Conservation (phyloP, 108 stramenopile species). For the Fragilariopsis cylindrus region DNA sequence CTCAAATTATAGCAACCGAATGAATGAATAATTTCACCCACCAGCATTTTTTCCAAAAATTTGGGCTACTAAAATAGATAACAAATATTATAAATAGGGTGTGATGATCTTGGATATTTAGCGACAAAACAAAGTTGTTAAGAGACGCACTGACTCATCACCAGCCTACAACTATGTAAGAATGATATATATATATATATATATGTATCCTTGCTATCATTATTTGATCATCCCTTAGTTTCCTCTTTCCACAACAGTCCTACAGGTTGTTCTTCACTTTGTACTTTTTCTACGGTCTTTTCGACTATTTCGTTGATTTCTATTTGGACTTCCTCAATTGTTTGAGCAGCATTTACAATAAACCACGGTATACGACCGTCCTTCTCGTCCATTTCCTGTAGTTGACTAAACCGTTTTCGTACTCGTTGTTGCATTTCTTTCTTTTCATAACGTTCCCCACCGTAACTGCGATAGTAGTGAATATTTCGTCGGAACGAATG, state of each 20-base stretch:
- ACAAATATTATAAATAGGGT: no score
- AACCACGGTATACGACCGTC: slow-evolving; percentile 72
- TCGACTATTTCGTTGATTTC: slow-evolving; percentile 66
- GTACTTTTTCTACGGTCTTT: slow-evolving; percentile 42
- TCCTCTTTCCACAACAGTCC: slow-evolving; percentile 10
- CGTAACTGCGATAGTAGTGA: slow-evolving; percentile 26
- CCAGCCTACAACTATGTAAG: no score
- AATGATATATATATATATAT: no score
- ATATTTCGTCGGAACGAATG: no score
- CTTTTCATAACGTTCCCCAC: slow-evolving; percentile 89
- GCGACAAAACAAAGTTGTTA: no score
- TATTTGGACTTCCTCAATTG: slow-evolving; percentile 72
- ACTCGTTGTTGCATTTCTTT: slow-evolving; percentile 83
- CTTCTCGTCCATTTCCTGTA: slow-evolving; percentile 59
- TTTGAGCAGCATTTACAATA: slow-evolving; percentile 74
- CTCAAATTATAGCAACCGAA: no score
- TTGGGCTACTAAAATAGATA: no score
- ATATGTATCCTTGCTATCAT: background rate
- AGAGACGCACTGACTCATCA: no score
- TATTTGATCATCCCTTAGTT: background rate
- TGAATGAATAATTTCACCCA: no score
- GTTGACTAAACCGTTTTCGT: slow-evolving; percentile 72
- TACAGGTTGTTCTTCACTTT: background rate
- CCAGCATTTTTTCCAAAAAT: no score
- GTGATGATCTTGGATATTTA: no score